These are phyloP conservation scores for Candida gorgasii DNA, from an alignment of 805 yeast genomes.

Conservation along the genomic window DNA sequence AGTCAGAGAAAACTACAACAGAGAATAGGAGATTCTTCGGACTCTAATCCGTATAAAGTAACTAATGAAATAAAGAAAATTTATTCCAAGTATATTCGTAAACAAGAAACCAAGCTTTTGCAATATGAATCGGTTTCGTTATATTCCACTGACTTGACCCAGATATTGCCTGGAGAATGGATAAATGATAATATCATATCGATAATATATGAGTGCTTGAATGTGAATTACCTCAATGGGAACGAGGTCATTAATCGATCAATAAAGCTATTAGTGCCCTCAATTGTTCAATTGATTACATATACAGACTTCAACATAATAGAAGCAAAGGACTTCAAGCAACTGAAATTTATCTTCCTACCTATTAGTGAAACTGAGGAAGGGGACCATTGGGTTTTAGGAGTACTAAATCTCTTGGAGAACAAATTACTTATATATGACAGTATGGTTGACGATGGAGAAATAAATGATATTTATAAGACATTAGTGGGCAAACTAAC, in stretches of 20 bases:
- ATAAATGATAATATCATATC: conserved; percentile 69
- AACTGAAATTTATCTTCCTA: conserved; percentile 53
- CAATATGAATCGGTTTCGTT: conserved; percentile 60
- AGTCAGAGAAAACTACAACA: conserved; percentile 9
- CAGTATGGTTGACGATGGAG: conserved; percentile 45
- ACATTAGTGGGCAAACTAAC: conserved; percentile 23
- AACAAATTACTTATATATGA: conserved; percentile 57
- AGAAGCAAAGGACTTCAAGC: conserved; percentile 26
- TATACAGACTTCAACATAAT: conserved; percentile 37
- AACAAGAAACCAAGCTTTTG: conserved; percentile 30
- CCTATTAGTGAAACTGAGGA: conserved; percentile 61
- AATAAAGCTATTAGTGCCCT: conserved; percentile 50
- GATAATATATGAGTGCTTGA: conserved; percentile 55
- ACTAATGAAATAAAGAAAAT: conserved; percentile 20
- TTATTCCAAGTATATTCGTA: conserved; percentile 17
- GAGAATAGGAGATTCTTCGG: background rate
- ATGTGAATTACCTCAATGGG: conserved; percentile 22
- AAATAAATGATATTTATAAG: conserved; percentile 26
- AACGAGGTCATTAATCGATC: conserved; percentile 20
- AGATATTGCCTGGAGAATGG: conserved; percentile 68
- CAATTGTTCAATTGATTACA: conserved; percentile 62
- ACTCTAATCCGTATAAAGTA: conserved; percentile 18
- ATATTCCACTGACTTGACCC: conserved; percentile 57
- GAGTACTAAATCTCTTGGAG: conserved; percentile 52
- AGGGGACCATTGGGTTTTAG: conserved; percentile 78